These are phyloP conservation scores for Lachancea sp. DNA, from an alignment of 805 yeast species.

Conservation along the genomic window DNA sequence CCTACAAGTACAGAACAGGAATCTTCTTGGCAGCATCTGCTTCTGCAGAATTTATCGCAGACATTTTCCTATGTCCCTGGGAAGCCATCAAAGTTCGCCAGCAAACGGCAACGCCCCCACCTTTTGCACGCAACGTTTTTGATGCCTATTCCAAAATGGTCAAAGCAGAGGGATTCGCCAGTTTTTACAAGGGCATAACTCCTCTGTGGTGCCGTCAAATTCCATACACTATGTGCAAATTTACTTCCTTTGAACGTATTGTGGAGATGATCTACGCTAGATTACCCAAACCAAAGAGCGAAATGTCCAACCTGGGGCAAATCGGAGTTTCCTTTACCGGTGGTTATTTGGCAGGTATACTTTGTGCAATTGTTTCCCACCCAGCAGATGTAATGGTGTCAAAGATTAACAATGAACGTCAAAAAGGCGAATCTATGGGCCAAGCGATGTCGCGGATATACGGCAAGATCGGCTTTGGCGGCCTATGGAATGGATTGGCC, in stretches of 20 bases:
- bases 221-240: constrained; percentile 98
- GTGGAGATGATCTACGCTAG: constrained; percentile 71
- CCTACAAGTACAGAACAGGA: constrained; percentile 61
- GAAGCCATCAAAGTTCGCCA: constrained; percentile 93
- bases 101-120: constrained; percentile 92
- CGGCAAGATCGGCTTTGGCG: constrained; percentile 74
- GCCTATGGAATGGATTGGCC: constrained; percentile 92
- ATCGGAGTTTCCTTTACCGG: constrained; percentile 93
- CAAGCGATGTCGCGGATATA: constrained; percentile 71
- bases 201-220: constrained; percentile 96
- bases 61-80: constrained; percentile 82
- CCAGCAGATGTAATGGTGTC: constrained; percentile 99
- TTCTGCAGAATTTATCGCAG: constrained; percentile 90
- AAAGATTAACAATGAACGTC: constrained; percentile 66
- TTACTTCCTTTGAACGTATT: constrained; percentile 88
- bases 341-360: constrained; percentile 95
- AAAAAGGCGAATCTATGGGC: constrained; percentile 61
- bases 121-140: constrained; percentile 56
- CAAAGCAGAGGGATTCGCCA: constrained; percentile 62
- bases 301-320: constrained; percentile 69
- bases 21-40: constrained; percentile 83
- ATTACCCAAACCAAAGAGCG: constrained; percentile 65
- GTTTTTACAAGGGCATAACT: constrained; percentile 79
- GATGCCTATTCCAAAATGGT: constrained; percentile 64
- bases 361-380: constrained; percentile 93